phyloP scores from a whole-genome alignment of 352 stramenopile species.

The Globisporangium viniferum region DNA sequence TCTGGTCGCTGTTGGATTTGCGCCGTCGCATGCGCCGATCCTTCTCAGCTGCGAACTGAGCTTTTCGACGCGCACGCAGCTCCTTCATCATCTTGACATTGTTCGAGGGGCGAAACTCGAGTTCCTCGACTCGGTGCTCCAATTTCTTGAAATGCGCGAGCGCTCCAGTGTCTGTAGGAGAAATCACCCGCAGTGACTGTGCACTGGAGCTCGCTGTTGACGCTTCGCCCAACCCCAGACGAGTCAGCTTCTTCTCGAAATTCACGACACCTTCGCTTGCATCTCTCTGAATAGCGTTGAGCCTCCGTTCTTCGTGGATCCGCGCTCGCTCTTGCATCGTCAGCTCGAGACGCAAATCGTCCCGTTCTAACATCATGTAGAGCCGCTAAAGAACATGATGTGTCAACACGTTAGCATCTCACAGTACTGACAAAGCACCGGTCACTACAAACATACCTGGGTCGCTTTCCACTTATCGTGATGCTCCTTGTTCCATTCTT shows the following conservation, averaged over 20 bases:
- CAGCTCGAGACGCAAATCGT: slow-evolving; percentile 62
- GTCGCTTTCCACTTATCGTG: slow-evolving; percentile 50
- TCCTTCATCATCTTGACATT: slow-evolving; percentile 87
- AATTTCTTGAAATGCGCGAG: slow-evolving; percentile 41
- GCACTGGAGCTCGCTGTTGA: slow-evolving; percentile 17
- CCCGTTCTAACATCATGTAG: slow-evolving; percentile 33
- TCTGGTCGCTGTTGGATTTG: slow-evolving; percentile 37
- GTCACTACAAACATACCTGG: slow-evolving; percentile 29
- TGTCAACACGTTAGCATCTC: background rate
- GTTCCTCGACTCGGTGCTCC: slow-evolving; percentile 41
- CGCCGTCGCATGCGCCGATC: slow-evolving; percentile 52
- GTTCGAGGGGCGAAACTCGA: slow-evolving; percentile 69
- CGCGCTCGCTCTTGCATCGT: slow-evolving; percentile 44
- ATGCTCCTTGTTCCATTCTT: slow-evolving; percentile 58
- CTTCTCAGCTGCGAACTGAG: slow-evolving; percentile 64
- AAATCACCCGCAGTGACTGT: slow-evolving; percentile 34
- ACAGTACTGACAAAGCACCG: background rate
- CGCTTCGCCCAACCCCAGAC: slow-evolving; percentile 36
- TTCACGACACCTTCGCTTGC: slow-evolving; percentile 35
- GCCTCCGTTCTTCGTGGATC: slow-evolving; percentile 24
- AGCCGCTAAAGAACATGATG: slow-evolving; percentile 20
- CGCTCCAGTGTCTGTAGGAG: slow-evolving; percentile 32
- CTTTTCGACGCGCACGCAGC: slow-evolving; percentile 57
- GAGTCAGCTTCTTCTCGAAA: slow-evolving; percentile 69
- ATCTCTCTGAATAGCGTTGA: slow-evolving; percentile 35